Evolutionary conservation across 1,284 basidiomycete genomes (phyloP).

Genomic region (Ganoderma sinense): DNA sequence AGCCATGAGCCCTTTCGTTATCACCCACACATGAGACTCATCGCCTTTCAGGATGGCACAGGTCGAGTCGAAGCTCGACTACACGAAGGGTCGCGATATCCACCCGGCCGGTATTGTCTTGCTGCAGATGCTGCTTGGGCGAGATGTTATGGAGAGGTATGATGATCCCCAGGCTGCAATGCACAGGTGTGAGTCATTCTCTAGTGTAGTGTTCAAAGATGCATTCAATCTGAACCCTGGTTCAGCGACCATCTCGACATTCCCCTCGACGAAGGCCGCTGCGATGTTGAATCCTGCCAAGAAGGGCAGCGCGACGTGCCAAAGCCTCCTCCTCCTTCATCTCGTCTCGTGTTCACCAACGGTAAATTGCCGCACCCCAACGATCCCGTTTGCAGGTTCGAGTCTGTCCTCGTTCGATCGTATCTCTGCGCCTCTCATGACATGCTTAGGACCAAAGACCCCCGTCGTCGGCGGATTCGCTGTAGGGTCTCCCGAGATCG

Average conservation of each 20-base stretch:
- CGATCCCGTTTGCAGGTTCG: constrained; percentile 38
- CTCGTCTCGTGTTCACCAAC: constrained; percentile 39
- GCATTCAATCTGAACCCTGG: neutral
- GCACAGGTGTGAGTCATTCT: constrained; percentile 31
- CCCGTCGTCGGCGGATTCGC: constrained; percentile 51
- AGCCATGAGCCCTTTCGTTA: constrained; percentile 18
- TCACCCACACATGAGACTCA: neutral
- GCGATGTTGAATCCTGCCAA: constrained; percentile 67
- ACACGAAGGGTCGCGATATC: constrained; percentile 78
- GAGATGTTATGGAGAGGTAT: constrained; percentile 62
- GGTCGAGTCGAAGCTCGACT: constrained; percentile 72
- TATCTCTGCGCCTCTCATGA: constrained; percentile 31
- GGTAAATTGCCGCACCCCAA: constrained; percentile 38
- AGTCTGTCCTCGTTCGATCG: neutral
- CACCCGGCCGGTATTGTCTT: constrained; percentile 78
- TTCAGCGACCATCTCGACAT: constrained; percentile 58
- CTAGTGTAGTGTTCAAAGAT: neutral
- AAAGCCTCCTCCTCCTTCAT: constrained; percentile 48
- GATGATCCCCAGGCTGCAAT: constrained; percentile 44
- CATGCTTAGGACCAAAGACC: constrained; percentile 46
- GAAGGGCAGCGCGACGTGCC: constrained; percentile 60
- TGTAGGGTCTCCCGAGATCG: constrained; percentile 63
- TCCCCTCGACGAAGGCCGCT: constrained; percentile 55
- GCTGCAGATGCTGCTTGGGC: constrained; percentile 79
- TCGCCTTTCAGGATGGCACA: constrained; percentile 65